Evolutionary conservation across 371 early-diverging fungal genomes (phyloP).

Genomic region (Fennellomyces sp.): DNA sequence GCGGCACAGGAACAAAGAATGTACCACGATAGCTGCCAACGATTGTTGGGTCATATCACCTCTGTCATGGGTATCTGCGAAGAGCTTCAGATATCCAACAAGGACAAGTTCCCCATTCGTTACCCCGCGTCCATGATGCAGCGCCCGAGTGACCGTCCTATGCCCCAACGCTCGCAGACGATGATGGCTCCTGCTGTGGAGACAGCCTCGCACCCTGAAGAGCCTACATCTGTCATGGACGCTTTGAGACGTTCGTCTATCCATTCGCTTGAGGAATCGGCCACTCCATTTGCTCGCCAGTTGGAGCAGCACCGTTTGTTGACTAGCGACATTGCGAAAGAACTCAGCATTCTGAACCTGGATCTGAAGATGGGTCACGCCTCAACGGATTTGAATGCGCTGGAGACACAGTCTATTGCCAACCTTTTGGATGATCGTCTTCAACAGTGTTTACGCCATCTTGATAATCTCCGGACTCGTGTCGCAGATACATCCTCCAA

Average conservation of each 20-base stretch:
- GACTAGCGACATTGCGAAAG: slow-evolving; percentile 30
- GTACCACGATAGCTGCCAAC: slow-evolving; percentile 73
- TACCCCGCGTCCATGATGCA: slow-evolving; percentile 53
- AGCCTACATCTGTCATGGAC: slow-evolving; percentile 21
- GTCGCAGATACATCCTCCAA: slow-evolving; percentile 90
- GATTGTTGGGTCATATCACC: slow-evolving; percentile 62
- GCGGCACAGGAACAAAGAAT: slow-evolving; percentile 64
- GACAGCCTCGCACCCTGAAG: slow-evolving; percentile 39
- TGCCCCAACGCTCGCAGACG: slow-evolving; percentile 40
- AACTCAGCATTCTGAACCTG: slow-evolving; percentile 66
- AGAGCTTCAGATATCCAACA: slow-evolving; percentile 67
- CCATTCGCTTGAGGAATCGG: slow-evolving; percentile 7
- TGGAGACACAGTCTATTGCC: slow-evolving; percentile 72
- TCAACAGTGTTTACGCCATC: slow-evolving; percentile 68
- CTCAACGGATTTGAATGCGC: slow-evolving; percentile 45
- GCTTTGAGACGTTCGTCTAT: slow-evolving; percentile 32
- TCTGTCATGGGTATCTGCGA: slow-evolving; percentile 61
- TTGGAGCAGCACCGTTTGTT: slow-evolving; percentile 28
- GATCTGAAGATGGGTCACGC: slow-evolving; percentile 68
- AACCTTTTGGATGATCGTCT: slow-evolving; percentile 71
- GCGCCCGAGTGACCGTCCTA: slow-evolving; percentile 20
- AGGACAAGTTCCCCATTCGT: slow-evolving; percentile 64
- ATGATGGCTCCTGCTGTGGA: slow-evolving; percentile 27
- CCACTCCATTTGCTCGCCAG: slow-evolving; percentile 17
- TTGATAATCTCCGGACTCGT: slow-evolving; percentile 80